Evolutionary conservation across 202 grass and related monocot species (phyloP).

Genomic region (Sporobolus alterniflorus): DNA sequence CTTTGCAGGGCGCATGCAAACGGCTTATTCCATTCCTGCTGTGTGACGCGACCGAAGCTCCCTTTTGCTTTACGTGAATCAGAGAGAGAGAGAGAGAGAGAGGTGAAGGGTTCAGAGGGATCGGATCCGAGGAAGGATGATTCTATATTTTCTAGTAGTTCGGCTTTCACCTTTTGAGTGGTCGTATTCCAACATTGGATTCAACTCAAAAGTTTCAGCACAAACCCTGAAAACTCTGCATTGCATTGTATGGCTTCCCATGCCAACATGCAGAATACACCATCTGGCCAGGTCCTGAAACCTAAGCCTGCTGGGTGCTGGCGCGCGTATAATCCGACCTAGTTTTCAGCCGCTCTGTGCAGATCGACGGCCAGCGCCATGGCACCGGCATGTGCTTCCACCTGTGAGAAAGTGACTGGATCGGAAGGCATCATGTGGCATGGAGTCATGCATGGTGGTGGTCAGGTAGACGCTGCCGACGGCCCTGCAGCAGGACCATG

Average conservation of each 20-base stretch:
- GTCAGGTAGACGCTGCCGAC: no score
- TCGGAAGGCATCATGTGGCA: neutral
- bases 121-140: slow-evolving; percentile 38
- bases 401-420: neutral
- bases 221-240: neutral
- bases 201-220: neutral
- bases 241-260: neutral
- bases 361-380: no score
- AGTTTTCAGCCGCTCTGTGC: neutral
- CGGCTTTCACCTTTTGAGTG: neutral
- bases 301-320: neutral
- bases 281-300: neutral
- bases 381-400: neutral
- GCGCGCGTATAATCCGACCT: neutral
- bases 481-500: no score
- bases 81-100: neutral
- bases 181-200: neutral
- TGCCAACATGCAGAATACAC: neutral
- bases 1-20: slow-evolving; percentile 15
- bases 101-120: neutral
- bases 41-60: slow-evolving; percentile 22
- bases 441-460: neutral
- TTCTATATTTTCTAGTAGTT: neutral
- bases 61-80: slow-evolving; percentile 20
- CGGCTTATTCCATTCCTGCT: slow-evolving; percentile 19